Evolutionary conservation across 805 yeast genomes (phyloP), one percentile per base, ranked within the genome.

Genomic region (Lachancea lanzarotensis): DNA sequence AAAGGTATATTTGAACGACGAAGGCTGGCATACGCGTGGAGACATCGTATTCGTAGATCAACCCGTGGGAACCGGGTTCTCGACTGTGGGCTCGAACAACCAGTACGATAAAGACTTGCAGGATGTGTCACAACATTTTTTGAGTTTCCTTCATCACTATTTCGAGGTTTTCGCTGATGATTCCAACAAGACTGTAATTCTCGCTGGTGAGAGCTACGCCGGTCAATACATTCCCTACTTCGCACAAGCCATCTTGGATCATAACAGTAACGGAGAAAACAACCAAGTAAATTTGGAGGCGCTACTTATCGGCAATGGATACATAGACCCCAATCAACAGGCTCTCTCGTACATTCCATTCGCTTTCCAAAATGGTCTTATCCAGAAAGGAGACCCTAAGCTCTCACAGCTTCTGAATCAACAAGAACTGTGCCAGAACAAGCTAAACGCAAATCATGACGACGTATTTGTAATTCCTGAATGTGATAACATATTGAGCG

Each of bases 191-290:
- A 84, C 86, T 25, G 68, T 93, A 2, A 78, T 80, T 51, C 64
- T 93, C 29, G 95, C 96, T 0, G 98, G 98, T 26, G 98, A 93
- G 68, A 85, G 95, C 52, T 93, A 84, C 66, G 98, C 98, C 1
- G 98, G 98, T 17, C 97, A 93, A 62, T 93, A 88, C 60, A 84
- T 93, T 43, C 98, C 98, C 0, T 86, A 84, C 62, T 77, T 90
- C 48, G 95, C 91, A 0, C 69, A 75, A 32, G 79, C 77, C 1
- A 70, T 91, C 4, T 53, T 78, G 39, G 66, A 71, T 2, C 66
- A 75, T 32, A 77, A 81, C 56, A 52, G 56, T 10, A 25, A 30
- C 5, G 46, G 57, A 32, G 36, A n/a, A n/a, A 29, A 41, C 26
- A 16, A 16, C 39, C 48, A 36, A 11, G 51, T 73, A 30, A 70